Evolutionary conservation across 768 basidiomycete species (phyloP), one percentile per base, ranked within the genome.

Genomic region (Butyriboletus loyo): DNA sequence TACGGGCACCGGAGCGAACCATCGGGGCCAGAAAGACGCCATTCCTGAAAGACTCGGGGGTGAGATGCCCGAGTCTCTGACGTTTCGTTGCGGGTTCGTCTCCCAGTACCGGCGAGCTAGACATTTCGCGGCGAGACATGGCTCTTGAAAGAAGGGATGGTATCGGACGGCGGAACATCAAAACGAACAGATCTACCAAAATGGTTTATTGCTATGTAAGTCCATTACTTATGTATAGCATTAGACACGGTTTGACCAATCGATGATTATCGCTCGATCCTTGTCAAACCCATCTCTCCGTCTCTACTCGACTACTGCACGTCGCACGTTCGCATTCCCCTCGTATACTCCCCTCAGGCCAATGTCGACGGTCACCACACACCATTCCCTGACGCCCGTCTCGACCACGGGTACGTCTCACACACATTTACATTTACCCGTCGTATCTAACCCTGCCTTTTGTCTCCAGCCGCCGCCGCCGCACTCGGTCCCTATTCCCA

Each of bases 21-120:
- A 99, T 99, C 2, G 97, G 97, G 3, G 97, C 96, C n/a, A 99
- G 81, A 64, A 97, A 87, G 28, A 98, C 75, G 10, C 93, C 95
- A 72, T 91, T 79, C 58, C 86, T 86, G 74, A 93, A 99, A 57
- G 92, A 85, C 27, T 85, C 83, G 1, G 77, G 65, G 0, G 85
- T 85, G 17, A 90, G 77, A 57, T 83, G 80, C 15, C 79, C 81
- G 9, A 81, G 60, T 60, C 75, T 81, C 36, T 74, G 72, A 8
- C 83, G 79, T 65, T 89, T 89, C 0, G 73, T 27, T 11, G 74
- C 67, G 25, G 68, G 68, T 41, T 56, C 59, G 34, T 57, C 49
- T 15, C 65, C 62, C 27, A 61, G 60, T n/a, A 76, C 75, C 15
- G 46, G 46, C 14, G 34, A 36, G 11, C n/a, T 27, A 19, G 83